These are phyloP conservation scores for Mycena sp. DNA, from an alignment of 1,284 basidiomycete genomes.

Conservation along the genomic window DNA sequence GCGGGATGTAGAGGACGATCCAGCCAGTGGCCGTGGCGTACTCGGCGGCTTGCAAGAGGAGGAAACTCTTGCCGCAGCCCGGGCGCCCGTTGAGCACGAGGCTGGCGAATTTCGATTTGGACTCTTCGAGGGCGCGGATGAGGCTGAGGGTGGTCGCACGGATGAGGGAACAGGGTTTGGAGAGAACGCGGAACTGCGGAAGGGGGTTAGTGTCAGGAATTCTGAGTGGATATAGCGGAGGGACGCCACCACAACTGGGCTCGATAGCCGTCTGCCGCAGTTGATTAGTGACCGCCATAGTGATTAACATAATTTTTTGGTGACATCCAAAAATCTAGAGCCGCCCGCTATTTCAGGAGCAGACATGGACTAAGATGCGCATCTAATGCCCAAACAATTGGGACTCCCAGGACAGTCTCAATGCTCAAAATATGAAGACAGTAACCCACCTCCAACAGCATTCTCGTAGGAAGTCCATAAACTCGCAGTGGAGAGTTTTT, in stretches of 20 bases:
- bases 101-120: conserved; percentile 61
- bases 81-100: conserved; percentile 78
- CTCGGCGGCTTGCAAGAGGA: conserved; percentile 84
- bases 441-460: conserved; percentile 65
- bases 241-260: no score
- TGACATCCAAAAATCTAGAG: no score
- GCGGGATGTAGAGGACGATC: conserved; percentile 91
- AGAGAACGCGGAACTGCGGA: conserved; percentile 71
- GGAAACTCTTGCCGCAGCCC: conserved; percentile 87
- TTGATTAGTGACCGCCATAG: no score
- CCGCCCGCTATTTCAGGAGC: no score
- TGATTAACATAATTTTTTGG: no score
- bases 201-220: no score
- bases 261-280: no score
- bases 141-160: conserved; percentile 22
- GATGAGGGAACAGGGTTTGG: conserved; percentile 67
- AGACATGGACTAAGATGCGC: no score
- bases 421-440: not conserved
- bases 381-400: no score
- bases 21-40: conserved; percentile 75
- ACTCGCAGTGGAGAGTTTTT: conserved; percentile 40
- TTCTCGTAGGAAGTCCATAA: conserved; percentile 72
- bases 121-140: conserved; percentile 63
- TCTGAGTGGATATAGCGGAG: no score
- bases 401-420: no score